A percentile compares a stretch with the other conserved stretches of the same genome.
phyloP scores from a whole-genome alignment of 2,329 filamentous ascomycete genomes.

The Allantophomopsis lycopodina region DNA sequence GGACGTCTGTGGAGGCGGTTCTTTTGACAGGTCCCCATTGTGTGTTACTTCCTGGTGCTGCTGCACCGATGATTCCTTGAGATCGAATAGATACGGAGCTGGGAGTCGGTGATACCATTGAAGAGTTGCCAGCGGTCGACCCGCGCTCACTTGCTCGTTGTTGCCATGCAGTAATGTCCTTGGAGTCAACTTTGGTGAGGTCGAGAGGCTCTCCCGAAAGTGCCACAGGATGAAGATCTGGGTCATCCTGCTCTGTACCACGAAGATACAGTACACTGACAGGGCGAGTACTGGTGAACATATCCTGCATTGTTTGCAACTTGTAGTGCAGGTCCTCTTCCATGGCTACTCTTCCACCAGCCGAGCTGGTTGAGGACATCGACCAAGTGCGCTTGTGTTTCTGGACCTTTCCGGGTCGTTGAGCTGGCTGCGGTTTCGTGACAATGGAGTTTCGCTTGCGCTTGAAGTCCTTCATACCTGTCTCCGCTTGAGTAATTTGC shows the following conservation, averaged over 20 bases:
- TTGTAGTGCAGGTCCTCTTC: constrained; percentile 72
- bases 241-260: constrained; percentile 67
- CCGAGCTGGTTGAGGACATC: constrained; percentile 66
- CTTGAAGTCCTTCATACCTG: constrained; percentile 54
- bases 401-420: constrained; percentile 65
- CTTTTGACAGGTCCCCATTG: constrained; percentile 46
- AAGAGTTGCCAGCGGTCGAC: constrained; percentile 44
- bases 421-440: constrained; percentile 24
- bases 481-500: constrained; percentile 70
- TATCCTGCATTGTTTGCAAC: constrained; percentile 66
- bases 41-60: constrained; percentile 18
- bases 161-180: constrained; percentile 20
- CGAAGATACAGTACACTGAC: constrained; percentile 67
- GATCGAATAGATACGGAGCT: constrained; percentile 51
- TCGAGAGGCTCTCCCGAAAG: constrained; percentile 55
- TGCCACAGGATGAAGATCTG: constrained; percentile 63
- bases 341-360: constrained; percentile 36
- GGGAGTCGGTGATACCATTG: constrained; percentile 51
- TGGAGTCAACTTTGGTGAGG: constrained; percentile 32
- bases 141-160: constrained; percentile 35
- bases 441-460: constrained; percentile 39
- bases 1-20: constrained; percentile 32
- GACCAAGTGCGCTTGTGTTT: constrained; percentile 96
- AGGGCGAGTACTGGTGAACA: constrained; percentile 75
- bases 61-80: constrained; percentile 27